phyloP scores from a whole-genome alignment of 345 rosid genomes.

The Rhodamnia argentea region DNA sequence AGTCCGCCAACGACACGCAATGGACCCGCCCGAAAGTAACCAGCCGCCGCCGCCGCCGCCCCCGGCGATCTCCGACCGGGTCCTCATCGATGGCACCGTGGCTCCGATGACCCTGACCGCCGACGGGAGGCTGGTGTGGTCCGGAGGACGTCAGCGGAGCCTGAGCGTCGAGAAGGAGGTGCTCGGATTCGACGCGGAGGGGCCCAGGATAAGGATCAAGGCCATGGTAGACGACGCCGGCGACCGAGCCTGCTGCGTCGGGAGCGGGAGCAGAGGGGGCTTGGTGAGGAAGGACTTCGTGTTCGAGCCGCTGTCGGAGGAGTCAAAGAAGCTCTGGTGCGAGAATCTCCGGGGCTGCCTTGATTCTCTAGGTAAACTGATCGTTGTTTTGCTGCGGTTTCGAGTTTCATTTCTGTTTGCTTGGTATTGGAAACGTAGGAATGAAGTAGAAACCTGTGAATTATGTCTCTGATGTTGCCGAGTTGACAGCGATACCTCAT shows the following conservation, averaged over 20 bases:
- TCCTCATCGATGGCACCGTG: conserved; percentile 25
- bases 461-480: not conserved
- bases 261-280: conserved; percentile 17
- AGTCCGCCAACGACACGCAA: not conserved
- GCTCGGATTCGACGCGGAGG: conserved; percentile 57
- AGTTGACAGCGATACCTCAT: not conserved
- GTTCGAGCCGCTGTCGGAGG: conserved; percentile 58
- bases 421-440: not conserved
- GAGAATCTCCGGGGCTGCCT: conserved; percentile 42
- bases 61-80: conserved; percentile 4
- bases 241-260: conserved; percentile 42
- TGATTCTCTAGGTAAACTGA: conserved; percentile 49
- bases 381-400: not conserved
- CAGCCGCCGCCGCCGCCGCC: not conserved
- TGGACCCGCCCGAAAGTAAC: not conserved
- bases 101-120: conserved; percentile 33
- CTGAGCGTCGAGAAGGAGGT: conserved; percentile 45
- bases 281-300: conserved; percentile 55
- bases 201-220: conserved; percentile 41
- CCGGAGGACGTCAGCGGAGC: conserved; percentile 23
- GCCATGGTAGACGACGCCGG: conserved; percentile 26
- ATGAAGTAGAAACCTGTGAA: not conserved
- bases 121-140: conserved; percentile 53
- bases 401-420: not conserved
- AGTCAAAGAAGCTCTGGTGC: conserved; percentile 52